Evolutionary conservation across 371 early-diverging fungal genomes (phyloP).

Genomic region (Mucor irregularis): DNA sequence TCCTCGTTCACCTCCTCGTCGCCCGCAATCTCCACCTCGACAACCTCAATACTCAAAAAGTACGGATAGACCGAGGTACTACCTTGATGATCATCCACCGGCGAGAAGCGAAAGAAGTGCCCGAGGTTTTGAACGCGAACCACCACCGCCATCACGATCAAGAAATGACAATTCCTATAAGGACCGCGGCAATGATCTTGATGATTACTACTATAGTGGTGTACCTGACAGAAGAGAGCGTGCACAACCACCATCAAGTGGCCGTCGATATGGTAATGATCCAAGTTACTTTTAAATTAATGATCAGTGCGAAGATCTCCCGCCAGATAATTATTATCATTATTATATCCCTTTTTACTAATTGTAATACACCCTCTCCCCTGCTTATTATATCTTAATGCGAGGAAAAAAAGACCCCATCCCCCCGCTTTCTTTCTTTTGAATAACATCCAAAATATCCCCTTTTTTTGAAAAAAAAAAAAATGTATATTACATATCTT

Average conservation of each 20-base stretch:
- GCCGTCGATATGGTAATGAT: conserved; percentile 19
- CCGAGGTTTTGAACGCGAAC: neutral
- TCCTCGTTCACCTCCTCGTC: neutral
- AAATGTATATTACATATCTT: too few relatives aligned
- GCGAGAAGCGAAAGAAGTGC: conserved; percentile 6
- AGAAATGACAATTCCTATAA: neutral
- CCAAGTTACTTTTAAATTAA: conserved; percentile 16
- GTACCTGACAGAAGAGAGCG: conserved; percentile 6
- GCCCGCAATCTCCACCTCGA: neutral
- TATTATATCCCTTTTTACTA: neutral
- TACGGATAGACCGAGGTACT: neutral
- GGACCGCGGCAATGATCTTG: neutral
- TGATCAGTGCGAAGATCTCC: neutral
- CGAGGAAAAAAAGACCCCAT: too few relatives aligned
- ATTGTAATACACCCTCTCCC: too few relatives aligned
- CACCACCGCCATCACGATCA: neutral
- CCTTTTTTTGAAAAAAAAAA: too few relatives aligned
- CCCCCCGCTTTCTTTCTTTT: too few relatives aligned
- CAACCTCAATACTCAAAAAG: neutral
- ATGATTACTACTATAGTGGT: conserved; percentile 9
- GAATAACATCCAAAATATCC: too few relatives aligned
- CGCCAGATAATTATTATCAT: too few relatives aligned
- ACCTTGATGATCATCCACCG: conserved; percentile 1
- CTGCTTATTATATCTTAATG: too few relatives aligned
- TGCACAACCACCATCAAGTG: conserved; percentile 1